These are phyloP conservation scores for Salvia sclarea DNA, from an alignment of 305 asterid genomes.

Conservation along the genomic window DNA sequence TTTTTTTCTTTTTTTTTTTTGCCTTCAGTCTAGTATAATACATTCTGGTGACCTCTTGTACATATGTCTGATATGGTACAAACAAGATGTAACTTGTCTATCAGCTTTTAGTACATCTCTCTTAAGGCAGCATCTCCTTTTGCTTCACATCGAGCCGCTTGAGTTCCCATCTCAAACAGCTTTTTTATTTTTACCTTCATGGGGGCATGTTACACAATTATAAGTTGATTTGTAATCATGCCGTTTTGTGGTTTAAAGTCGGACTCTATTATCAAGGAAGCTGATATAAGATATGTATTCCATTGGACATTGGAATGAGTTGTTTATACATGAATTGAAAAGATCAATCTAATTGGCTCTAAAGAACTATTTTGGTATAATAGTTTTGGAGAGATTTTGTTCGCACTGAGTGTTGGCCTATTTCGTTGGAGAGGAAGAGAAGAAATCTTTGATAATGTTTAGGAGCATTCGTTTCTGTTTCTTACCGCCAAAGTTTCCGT, in stretches of 20 bases:
- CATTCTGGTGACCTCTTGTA: not conserved
- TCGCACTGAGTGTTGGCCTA: not conserved
- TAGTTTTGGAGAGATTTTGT: conserved; percentile 6
- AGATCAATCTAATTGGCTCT: not conserved
- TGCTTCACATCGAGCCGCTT: not conserved
- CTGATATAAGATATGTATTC: not conserved
- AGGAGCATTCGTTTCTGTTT: not conserved
- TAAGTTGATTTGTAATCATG: not conserved
- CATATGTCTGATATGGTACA: not conserved
- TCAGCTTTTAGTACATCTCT: too few relatives aligned
- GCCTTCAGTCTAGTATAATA: too few relatives aligned
- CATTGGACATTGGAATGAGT: not conserved
- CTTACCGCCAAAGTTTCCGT: too few relatives aligned
- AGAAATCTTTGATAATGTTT: not conserved
- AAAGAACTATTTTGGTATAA: not conserved
- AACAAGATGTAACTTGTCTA: not conserved
- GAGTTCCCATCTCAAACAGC: not conserved
- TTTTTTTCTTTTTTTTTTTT: too few relatives aligned
- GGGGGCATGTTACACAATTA: not conserved
- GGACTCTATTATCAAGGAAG: not conserved
- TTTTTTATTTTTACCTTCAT: not conserved
- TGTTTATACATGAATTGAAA: not conserved
- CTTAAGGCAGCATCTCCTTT: too few relatives aligned
- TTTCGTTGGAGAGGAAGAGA: not conserved
- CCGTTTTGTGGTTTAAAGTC: not conserved